Percentiles rank a stretch among this genome's conserved stretches.
These are phyloP conservation scores for Metschnikowia proteae DNA, from an alignment of 805 yeast species.

Conservation along the genomic window DNA sequence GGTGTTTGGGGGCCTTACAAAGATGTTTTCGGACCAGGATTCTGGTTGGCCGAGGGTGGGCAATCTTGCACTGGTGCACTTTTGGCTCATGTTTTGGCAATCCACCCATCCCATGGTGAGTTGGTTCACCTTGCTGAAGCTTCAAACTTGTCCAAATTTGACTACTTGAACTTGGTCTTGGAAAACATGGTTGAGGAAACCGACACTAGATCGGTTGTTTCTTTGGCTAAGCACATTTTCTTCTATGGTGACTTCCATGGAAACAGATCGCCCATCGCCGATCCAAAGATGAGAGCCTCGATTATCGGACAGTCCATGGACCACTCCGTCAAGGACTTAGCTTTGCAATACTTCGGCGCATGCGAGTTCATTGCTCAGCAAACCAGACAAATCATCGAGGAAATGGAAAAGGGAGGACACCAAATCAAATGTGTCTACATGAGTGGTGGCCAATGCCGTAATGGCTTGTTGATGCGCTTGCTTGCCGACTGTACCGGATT, in stretches of 20 bases:
- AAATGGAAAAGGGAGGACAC: constrained; percentile 81
- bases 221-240: constrained; percentile 79
- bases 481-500: constrained; percentile 90
- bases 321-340: constrained; percentile 75
- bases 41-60: constrained; percentile 99
- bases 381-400: constrained; percentile 89
- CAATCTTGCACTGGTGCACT: constrained; percentile 96
- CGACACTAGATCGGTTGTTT: constrained; percentile 66
- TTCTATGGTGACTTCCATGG: constrained; percentile 97
- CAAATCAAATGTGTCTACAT: constrained; percentile 69
- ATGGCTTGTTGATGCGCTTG: constrained; percentile 80
- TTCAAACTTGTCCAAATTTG: constrained; percentile 72
- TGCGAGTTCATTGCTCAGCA: constrained; percentile 98
- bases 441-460: constrained; percentile 97
- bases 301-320: constrained; percentile 94
- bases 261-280: constrained; percentile 96
- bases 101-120: constrained; percentile 84
- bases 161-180: constrained; percentile 70
- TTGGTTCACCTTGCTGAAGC: constrained; percentile 64
- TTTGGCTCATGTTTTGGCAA: constrained; percentile 78
- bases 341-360: constrained; percentile 83
- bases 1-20: constrained; percentile 99
- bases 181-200: constrained; percentile 59
- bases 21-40: constrained; percentile 84
- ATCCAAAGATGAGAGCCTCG: constrained; percentile 86